Evolutionary conservation across 106 monocot species (phyloP), one percentile per base, ranked within the genome.

Genomic region (Alisma plantagoaquatica): DNA sequence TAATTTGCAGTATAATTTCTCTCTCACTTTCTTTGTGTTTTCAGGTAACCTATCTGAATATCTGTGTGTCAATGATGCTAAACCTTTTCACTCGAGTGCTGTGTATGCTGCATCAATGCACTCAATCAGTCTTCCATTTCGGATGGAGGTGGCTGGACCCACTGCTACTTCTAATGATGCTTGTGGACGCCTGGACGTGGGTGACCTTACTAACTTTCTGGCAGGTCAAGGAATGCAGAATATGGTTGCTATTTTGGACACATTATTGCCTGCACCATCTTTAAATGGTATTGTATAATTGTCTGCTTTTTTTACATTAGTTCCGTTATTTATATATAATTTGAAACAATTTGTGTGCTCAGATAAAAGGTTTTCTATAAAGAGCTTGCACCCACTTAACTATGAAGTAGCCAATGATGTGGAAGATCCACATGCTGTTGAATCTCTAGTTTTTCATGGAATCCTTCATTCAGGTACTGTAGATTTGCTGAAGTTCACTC

Each of bases 101-200:
- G 66, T 90, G 47, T 98, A 79, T 82, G 96, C 96, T 41, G 76
- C 96, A 46, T 57, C 84, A 31, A 66, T 98, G 49, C 89, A 90
- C 56, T 82, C 85, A 8, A 55, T 82, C 16, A 71, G 74, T 50
- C 54, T 89, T 47, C 84, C 96, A 59, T 84, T 89, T 65, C 62
- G 78, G 27, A 74, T 89, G 79, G 67, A 87, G 42, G 42, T 30
- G 1, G 73, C 9, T 28, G 68, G 81, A 1, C 81, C 81, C 23
- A 62, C 63, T 31, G 29, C 73, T 41, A 61, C 56, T 24, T 66
- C 74, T 17, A 10, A 46, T 11, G 41, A 60, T 51, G 48, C 63
- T 60, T 62, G 76, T 43, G 85, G 90, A 63, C 71, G 73, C 29
- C 27, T 75, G 23, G 82, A 75, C 54, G 18, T 98, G 56, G 56